These are phyloP conservation scores for Thalia dealbata DNA, from an alignment of 176 grass and related monocot species.

Conservation along the genomic window DNA sequence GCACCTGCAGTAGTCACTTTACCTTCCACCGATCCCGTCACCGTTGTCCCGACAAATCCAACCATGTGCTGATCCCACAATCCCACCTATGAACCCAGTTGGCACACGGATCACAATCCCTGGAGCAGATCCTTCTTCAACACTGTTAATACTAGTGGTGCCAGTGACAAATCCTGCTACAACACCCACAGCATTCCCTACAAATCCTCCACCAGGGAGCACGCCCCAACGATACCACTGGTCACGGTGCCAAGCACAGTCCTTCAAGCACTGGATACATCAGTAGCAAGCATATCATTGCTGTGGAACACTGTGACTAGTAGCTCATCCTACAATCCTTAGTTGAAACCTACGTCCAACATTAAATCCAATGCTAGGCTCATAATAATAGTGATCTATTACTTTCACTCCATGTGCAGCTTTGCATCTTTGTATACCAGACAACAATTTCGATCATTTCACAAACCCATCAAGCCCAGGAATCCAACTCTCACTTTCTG, in stretches of 20 bases:
- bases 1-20: constrained; percentile 29
- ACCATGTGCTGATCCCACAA: constrained; percentile 34
- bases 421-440: too few relatives aligned
- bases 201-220: constrained; percentile 31
- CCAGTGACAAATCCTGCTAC: constrained; percentile 58
- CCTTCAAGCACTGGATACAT: too few relatives aligned
- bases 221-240: constrained; percentile 31
- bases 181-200: constrained; percentile 40
- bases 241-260: constrained; percentile 27
- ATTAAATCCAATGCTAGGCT: too few relatives aligned
- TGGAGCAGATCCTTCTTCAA: constrained; percentile 29
- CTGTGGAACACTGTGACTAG: too few relatives aligned
- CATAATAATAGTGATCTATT: too few relatives aligned
- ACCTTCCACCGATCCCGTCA: constrained; percentile 29
- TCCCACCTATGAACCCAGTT: constrained; percentile 57
- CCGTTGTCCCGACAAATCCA: constrained; percentile 25
- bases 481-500: too few relatives aligned
- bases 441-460: too few relatives aligned
- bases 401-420: too few relatives aligned
- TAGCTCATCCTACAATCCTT: too few relatives aligned
- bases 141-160: constrained; percentile 30
- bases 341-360: too few relatives aligned
- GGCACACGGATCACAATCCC: constrained; percentile 43
- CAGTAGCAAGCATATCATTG: too few relatives aligned
- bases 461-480: too few relatives aligned